Percentiles rank a stretch among this genome's conserved stretches.
These are phyloP conservation scores for Backusella luteola DNA, from an alignment of 192 early-diverging fungal genomes.

Conservation along the genomic window DNA sequence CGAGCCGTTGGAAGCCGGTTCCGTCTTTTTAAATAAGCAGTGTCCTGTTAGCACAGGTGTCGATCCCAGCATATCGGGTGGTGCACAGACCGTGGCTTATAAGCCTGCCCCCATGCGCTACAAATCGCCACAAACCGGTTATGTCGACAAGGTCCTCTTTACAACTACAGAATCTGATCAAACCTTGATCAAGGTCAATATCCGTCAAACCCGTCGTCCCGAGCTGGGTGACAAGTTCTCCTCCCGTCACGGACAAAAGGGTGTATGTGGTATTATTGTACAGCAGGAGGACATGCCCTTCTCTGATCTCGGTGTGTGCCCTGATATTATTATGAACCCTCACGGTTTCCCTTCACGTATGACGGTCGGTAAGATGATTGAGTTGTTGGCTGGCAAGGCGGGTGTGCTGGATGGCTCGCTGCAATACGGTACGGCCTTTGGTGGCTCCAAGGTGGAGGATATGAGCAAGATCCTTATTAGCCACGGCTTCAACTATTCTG, in stretches of 20 bases:
- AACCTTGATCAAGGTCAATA: constrained; percentile 84
- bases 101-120: constrained; percentile 76
- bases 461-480: constrained; percentile 93
- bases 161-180: constrained; percentile 94
- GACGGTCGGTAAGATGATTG: constrained; percentile 99
- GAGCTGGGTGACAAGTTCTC: constrained; percentile 99
- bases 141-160: constrained; percentile 89
- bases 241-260: constrained; percentile 97
- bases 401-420: constrained; percentile 88
- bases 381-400: constrained; percentile 93
- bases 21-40: constrained; percentile 85
- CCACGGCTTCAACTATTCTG: constrained; percentile 93
- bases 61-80: constrained; percentile 50
- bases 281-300: constrained; percentile 98
- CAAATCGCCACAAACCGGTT: constrained; percentile 88
- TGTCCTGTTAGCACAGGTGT: constrained; percentile 72
- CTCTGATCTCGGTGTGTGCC: constrained; percentile 82
- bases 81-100: constrained; percentile 56
- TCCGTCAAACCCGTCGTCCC: constrained; percentile 91
- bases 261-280: constrained; percentile 95
- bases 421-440: constrained; percentile 97
- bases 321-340: constrained; percentile 99
- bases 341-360: constrained; percentile 98
- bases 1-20: constrained; percentile 66
- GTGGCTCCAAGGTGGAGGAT: constrained; percentile 92